phyloP scores from a whole-genome alignment of 129 eudicot genomes.

The Flaveria linearis region DNA sequence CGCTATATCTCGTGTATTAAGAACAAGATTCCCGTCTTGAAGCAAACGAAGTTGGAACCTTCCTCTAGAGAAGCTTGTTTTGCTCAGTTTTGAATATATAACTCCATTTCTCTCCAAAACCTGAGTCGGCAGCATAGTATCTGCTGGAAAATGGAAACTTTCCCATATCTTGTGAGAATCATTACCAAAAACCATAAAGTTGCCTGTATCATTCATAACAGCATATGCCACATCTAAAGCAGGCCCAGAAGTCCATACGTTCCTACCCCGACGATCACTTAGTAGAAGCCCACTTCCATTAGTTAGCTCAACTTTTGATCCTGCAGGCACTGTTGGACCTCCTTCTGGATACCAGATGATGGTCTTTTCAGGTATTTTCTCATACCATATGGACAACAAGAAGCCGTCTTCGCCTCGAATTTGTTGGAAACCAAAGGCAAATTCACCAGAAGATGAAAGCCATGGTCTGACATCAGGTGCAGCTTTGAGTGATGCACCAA shows the following conservation, averaged over 20 bases:
- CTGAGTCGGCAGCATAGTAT: conserved; percentile 47
- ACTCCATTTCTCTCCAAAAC: conserved; percentile 2
- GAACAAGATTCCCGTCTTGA: conserved; percentile 51
- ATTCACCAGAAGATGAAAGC: conserved; percentile 30
- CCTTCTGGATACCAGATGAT: conserved; percentile 28
- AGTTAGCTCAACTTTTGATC: conserved; percentile 28
- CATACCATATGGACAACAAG: conserved; percentile 34
- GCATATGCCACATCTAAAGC: not conserved
- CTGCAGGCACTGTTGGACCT: not conserved
- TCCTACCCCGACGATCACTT: conserved; percentile 21
- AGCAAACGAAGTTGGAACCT: conserved; percentile 44
- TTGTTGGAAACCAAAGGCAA: conserved; percentile 43
- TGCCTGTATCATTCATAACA: conserved; percentile 30
- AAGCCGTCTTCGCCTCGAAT: conserved; percentile 10
- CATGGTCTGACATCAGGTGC: conserved; percentile 21
- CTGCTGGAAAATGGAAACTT: conserved; percentile 46
- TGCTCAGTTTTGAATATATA: conserved; percentile 36
- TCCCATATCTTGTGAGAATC: conserved; percentile 34
- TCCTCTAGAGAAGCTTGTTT: conserved; percentile 47
- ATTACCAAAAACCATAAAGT: conserved; percentile 19
- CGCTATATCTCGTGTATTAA: conserved; percentile 29
- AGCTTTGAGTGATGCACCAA: conserved; percentile 29
- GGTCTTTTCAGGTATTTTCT: conserved; percentile 28
- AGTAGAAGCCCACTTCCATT: conserved; percentile 22
- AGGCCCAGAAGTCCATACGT: conserved; percentile 17